These are phyloP conservation scores for Mycena floridula DNA, from an alignment of 768 basidiomycete genomes.

Conservation along the genomic window DNA sequence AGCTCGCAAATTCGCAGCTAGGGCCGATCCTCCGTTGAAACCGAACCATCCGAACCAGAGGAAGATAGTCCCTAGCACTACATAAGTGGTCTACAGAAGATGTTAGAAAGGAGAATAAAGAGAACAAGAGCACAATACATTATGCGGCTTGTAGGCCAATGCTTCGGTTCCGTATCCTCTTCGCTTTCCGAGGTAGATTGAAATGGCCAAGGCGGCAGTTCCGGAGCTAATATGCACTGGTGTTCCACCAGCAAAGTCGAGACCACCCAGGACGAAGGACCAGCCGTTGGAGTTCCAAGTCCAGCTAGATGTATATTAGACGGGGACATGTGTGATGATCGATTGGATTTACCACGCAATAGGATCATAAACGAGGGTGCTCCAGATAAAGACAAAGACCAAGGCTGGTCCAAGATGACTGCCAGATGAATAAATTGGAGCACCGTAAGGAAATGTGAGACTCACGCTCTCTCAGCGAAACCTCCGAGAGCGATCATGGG, in stretches of 20 bases:
- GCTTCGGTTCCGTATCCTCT: conserved; percentile 58
- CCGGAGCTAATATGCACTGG: conserved; percentile 70
- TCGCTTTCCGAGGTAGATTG: conserved; percentile 58
- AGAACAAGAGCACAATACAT: too few species aligned
- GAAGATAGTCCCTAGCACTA: conserved; percentile 59
- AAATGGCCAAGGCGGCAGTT: conserved; percentile 56
- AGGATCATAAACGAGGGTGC: conserved; percentile 63
- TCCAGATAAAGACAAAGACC: conserved; percentile 70
- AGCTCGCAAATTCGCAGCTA: conserved; percentile 84
- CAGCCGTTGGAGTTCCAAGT: conserved; percentile 60
- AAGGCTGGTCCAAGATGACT: conserved; percentile 62
- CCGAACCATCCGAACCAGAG: conserved; percentile 67
- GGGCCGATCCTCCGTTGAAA: conserved; percentile 87
- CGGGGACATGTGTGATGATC: too few species aligned
- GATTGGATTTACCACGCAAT: too few species aligned
- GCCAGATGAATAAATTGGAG: too few species aligned
- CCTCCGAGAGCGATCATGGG: conserved; percentile 71
- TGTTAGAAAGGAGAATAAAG: too few species aligned
- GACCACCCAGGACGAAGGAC: conserved; percentile 50
- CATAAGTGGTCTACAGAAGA: conserved; percentile 57
- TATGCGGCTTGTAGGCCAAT: conserved; percentile 66
- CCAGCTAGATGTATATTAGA: too few species aligned
- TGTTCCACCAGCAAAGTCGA: conserved; percentile 64
- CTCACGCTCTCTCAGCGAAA: conserved; percentile 60
- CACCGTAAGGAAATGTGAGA: too few species aligned